phyloP scores from a whole-genome alignment of 306 rosid genomes.

The Clitoria ternatea region DNA sequence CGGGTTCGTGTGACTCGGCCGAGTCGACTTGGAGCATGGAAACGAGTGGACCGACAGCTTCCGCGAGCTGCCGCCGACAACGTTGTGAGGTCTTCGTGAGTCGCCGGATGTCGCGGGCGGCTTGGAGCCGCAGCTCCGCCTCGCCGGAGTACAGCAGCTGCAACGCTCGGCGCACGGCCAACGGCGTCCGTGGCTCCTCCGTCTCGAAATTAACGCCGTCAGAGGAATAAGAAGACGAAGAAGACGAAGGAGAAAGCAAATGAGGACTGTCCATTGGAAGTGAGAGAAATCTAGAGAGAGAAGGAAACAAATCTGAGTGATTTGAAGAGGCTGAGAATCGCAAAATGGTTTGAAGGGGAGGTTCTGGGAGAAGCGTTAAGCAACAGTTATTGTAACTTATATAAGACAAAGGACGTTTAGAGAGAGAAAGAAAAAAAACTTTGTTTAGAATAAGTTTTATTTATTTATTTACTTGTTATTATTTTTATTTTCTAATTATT shows the following conservation, averaged over 20 bases:
- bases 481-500: background rate
- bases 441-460: background rate
- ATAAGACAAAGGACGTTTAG: background rate
- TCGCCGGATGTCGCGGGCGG: slow-evolving; percentile 78
- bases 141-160: slow-evolving; percentile 60
- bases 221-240: slow-evolving; percentile 29
- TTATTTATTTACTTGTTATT: background rate
- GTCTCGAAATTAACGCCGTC: slow-evolving; percentile 24
- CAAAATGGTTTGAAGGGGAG: background rate
- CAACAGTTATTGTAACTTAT: slow-evolving; percentile 34
- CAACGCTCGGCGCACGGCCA: slow-evolving; percentile 64
- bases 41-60: slow-evolving; percentile 59
- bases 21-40: slow-evolving; percentile 62
- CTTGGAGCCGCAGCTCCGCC: slow-evolving; percentile 48
- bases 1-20: slow-evolving; percentile 60
- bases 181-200: slow-evolving; percentile 39
- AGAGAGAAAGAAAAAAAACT: slow-evolving; percentile 11
- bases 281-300: slow-evolving; percentile 5
- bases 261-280: slow-evolving; percentile 37
- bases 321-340: slow-evolving; percentile 18
- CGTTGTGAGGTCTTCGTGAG: slow-evolving; percentile 89
- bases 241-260: slow-evolving; percentile 34
- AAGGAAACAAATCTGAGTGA: slow-evolving; percentile 1
- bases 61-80: slow-evolving; percentile 80
- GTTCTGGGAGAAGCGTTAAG: slow-evolving; percentile 42